Conservation (phyloP, 352 stramenopile genomes). For the Globisporangium acanthophoron region DNA sequence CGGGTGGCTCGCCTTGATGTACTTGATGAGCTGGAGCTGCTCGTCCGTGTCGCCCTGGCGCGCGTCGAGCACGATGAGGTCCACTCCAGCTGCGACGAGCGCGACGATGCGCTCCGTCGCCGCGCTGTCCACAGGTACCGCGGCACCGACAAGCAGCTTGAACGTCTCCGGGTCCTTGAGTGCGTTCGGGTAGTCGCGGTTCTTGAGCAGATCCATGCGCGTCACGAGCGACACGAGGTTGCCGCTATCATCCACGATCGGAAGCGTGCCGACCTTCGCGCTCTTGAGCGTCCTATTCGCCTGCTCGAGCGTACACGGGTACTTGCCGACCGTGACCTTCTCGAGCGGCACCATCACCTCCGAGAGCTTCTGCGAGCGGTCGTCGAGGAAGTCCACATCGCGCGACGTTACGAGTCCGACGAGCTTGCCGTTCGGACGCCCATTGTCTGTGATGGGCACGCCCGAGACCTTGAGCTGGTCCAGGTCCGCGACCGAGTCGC, state of each 20-base stretch:
- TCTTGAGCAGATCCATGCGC: constrained; percentile 95
- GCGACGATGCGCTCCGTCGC: constrained; percentile 86
- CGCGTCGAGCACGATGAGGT: constrained; percentile 98
- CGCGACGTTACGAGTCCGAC: constrained; percentile 97
- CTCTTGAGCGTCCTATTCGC: constrained; percentile 96
- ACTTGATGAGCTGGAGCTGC: constrained; percentile 69
- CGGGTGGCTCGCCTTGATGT: constrained; percentile 93
- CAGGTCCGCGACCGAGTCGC: constrained; percentile 92
- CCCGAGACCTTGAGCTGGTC: constrained; percentile 93
- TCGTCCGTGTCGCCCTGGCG: constrained; percentile 95
- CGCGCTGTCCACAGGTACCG: constrained; percentile 93
- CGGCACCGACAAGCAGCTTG: constrained; percentile 93
- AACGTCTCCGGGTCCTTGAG: constrained; percentile 92
- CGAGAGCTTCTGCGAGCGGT: constrained; percentile 61
- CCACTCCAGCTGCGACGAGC: constrained; percentile 90
- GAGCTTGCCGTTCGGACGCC: constrained; percentile 92
- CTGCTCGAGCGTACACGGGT: constrained; percentile 91
- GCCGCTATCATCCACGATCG: constrained; percentile 94
- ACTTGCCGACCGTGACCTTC: constrained; percentile 86
- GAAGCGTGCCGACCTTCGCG: constrained; percentile 98
- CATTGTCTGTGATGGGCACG: constrained; percentile 97
- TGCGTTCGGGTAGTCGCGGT: constrained; percentile 93
- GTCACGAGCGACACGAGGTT: constrained; percentile 97
- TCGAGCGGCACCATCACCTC: constrained; percentile 75
- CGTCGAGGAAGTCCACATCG: constrained; percentile 97